Evolutionary conservation across 2,329 filamentous ascomycete species (phyloP), one percentile per base, ranked within the genome.

Genomic region (Byssothecium circinans): DNA sequence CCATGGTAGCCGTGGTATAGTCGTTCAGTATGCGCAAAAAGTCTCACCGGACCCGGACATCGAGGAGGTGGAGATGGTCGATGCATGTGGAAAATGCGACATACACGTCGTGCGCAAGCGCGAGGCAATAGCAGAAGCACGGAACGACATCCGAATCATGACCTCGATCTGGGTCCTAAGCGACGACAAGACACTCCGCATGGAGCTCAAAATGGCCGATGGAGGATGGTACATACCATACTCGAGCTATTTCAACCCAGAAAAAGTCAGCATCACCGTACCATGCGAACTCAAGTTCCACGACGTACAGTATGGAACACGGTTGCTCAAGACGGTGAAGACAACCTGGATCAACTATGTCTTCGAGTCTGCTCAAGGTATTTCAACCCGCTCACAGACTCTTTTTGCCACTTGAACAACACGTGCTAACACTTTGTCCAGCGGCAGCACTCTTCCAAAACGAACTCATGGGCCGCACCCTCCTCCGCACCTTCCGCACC

Each of bases 311-410:
- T 74, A 68, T 55, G 73, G 69, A 0, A 62, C 61, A 3, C 52
- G 62, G 23, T 52, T 69, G 0, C 41, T 64, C n/a, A 67, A 62
- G 27, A 61, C 67, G 14, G 64, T 65, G 15, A 70, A 68, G 34
- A 75, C 74, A 1, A 72, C 61, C 10, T 77, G 75, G 74, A 65
- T 76, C 17, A 77, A 76, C 42, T 77, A 76, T 45, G 58, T 74
- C 22, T 74, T 78, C 41, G 64, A 67, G 11, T 58, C 63, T 15
- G 49, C 51, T 8, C 56, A 60, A 33, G 57, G 67, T 68, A 52
- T n/a, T 19, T n/a, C 37, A 29, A 29, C 15, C 15, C 1, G n/a
- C n/a, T n/a, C n/a, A n/a, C n/a, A n/a, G n/a, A n/a, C n/a, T 11
- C 22, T 18, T 29, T 12, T 8, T 32, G 18, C 33, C 25, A 23